Conservation (phyloP, 2,329 filamentous ascomycete genomes). For the Colletotrichum siamense region DNA sequence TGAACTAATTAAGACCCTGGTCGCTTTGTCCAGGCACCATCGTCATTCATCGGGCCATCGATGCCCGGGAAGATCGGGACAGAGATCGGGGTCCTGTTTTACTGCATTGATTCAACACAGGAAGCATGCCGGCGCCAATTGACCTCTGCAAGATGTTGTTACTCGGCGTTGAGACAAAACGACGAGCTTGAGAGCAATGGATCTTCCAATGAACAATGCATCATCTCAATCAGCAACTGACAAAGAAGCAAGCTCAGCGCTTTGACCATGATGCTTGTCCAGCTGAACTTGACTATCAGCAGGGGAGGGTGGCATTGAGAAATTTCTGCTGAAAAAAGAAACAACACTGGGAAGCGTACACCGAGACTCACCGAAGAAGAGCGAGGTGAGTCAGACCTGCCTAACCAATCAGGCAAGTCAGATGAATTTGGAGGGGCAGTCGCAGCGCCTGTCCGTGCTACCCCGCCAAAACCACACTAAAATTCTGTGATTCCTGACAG, state of each 20-base stretch:
- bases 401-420: not conserved
- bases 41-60: slow-evolving; percentile 2
- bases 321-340: not conserved
- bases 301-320: not conserved
- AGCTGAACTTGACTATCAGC: not conserved
- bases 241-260: not conserved
- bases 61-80: not conserved
- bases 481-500: slow-evolving; percentile 3
- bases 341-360: not conserved
- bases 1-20: not conserved
- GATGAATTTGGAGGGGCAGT: slow-evolving; percentile 11
- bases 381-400: not conserved
- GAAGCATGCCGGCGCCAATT: not conserved
- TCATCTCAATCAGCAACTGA: fast-evolving
- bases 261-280: not conserved
- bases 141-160: not conserved
- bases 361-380: not conserved
- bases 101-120: not conserved
- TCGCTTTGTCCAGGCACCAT: not conserved
- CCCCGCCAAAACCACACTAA: slow-evolving; percentile 14
- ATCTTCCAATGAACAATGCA: not conserved
- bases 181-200: not conserved
- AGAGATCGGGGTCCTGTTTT: not conserved
- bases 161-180: no score
- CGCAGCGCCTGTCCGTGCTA: not conserved